Evolutionary conservation across 805 yeast species (phyloP), one percentile per base, ranked within the genome.

Genomic region (Metahyphopichia silvanorum): DNA sequence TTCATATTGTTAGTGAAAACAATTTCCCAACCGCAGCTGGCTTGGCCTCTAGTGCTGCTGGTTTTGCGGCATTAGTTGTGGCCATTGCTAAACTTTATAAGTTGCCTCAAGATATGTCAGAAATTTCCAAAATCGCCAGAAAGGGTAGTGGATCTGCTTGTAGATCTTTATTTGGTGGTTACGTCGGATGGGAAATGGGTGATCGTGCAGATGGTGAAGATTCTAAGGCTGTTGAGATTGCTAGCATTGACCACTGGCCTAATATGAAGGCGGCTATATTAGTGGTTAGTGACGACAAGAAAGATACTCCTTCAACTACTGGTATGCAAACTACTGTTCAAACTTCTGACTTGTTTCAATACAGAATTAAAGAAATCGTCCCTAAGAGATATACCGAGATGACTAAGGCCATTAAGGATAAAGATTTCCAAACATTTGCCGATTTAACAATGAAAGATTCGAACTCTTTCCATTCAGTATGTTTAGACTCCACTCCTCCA

Each of bases 21-120:
- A 93, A 93, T 64, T 93, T 93, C 72, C 99, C 99, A 32, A 93
- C 99, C 16, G 98, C 98, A 20, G 98, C 98, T 5, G 98, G 98
- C 2, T 74, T 93, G 47, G 98, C 98, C 0, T 87, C 96, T 1
- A 84, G 95, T 4, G 98, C 98, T 10, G 98, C 98, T 7, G 99
- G 99, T 0, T 91, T 88, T 61, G 96, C 98, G 21, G 98, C 98
- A 7, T 71, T 93, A 40, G 95, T 91, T 15, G 77, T 77, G 30
- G 86, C 96, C n/a, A 77, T 93, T 51, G 88, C 98, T 12, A 76
- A 74, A 52, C 70, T 93, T 38, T 93, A 82, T 65, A 60, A 85
- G 58, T 77, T 93, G 39, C 95, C 96, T n/a, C 84, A 85, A 52
- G 76, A 83, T 39, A 70, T 76, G 51, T 83, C 93, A 15, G 96